Conservation (phyloP, 2,329 filamentous ascomycete species). For the Xylaria sp. region DNA sequence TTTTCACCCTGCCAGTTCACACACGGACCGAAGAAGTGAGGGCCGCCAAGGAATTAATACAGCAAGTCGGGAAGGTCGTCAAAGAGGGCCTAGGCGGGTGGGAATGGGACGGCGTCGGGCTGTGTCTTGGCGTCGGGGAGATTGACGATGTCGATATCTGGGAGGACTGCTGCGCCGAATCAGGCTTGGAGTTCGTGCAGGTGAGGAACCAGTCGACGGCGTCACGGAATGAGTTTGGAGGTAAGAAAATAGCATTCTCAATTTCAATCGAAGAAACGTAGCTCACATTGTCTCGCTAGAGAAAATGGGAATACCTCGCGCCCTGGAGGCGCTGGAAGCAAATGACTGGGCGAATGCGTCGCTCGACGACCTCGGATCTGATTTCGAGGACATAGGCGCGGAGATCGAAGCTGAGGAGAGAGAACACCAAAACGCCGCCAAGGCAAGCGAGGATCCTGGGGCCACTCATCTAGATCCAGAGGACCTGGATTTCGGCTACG, state of each 20-base stretch:
- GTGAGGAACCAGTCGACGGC: constrained; percentile 55
- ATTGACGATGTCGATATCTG: constrained; percentile 63
- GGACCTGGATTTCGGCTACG: constrained; percentile 64
- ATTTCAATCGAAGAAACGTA: background rate
- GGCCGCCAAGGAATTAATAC: constrained; percentile 57
- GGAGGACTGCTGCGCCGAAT: constrained; percentile 69
- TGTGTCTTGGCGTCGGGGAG: constrained; percentile 68
- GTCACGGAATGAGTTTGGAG: constrained; percentile 68
- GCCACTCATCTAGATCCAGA: constrained; percentile 55
- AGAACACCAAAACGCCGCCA: constrained; percentile 41
- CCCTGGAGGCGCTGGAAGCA: constrained; percentile 70
- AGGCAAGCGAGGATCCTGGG: constrained; percentile 43
- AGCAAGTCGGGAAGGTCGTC: constrained; percentile 65
- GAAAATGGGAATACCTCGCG: constrained; percentile 67
- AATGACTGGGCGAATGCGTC: constrained; percentile 69
- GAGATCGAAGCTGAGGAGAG: constrained; percentile 42
- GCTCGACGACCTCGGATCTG: constrained; percentile 49
- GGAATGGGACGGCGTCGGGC: constrained; percentile 72
- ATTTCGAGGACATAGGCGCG: constrained; percentile 52
- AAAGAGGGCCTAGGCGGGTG: constrained; percentile 68
- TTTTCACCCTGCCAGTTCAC: constrained; percentile 58
- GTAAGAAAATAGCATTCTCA: constrained; percentile 49
- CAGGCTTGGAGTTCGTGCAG: constrained; percentile 72
- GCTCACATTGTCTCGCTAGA: constrained; percentile 55
- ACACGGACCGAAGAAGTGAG: constrained; percentile 41